Base-by-base conservation (phyloP, 2,329 filamentous ascomycete species). In the Pseudonectria buxi region DNA sequence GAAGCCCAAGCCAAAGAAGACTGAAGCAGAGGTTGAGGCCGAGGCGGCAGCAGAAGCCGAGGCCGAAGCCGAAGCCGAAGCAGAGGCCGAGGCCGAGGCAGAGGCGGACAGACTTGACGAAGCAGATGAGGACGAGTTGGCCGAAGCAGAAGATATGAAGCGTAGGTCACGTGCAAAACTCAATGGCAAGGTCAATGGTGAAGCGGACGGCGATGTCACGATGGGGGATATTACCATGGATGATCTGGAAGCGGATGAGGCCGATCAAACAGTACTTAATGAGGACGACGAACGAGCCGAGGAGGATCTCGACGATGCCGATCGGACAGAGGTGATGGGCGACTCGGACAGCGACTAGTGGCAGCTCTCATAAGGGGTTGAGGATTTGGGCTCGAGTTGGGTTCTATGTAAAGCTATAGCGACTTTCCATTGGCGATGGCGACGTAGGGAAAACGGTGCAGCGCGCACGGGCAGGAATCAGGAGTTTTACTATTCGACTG, bases 211-310 rank as follows among this genome's bases (percentile, higher is more conserved):
- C n/a, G 67, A 69, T 69, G 42, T 53, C 37, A 39, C 41, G 30
- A 39, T 42, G 11, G 50, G 49, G 14, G 49, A 53, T 15, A 33
- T 53, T 16, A 51, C 47, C n/a, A 50, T 53, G 39, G 74, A 74
- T 36, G 74, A 78, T 18, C 69, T 68, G 10, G 57, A 76, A 12
- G 68, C 72, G 48, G 73, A 74, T 25, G 71, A 61, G 3, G 65
- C 58, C 32, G 65, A 69, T 26, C 54, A 61, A 37, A 60, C 58
- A 12, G 53, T 49, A 14, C 41, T 59, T 27, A 44, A 49, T 6
- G 67, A 52, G 1, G 67, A 69, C 28, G 67, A 61, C 2, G 65
- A 66, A 25, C 62, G 64, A 14, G 67, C 58, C 28, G 69, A 69
- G 32, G 68, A 67, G 32, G 70, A 71, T 7, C 65, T 64, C 10